Evolutionary conservation across 768 basidiomycete species (phyloP).

Genomic region (Gloeopeniophorella convolvens): DNA sequence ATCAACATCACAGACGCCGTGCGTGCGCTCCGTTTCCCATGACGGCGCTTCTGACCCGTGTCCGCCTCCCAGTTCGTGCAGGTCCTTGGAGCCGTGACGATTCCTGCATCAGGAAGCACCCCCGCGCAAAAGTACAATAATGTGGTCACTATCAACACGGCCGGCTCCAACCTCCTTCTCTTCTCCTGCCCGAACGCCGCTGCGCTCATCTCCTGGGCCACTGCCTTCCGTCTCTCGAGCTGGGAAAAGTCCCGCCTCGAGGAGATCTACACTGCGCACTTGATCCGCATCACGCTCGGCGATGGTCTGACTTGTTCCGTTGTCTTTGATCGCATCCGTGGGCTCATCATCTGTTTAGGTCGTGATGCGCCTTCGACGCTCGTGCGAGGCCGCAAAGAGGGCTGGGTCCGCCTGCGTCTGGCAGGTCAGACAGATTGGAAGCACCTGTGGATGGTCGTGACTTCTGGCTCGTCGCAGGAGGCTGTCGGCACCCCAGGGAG

Average conservation of each 20-base stretch:
- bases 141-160: slow-evolving; percentile 89
- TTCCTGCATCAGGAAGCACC: slow-evolving; percentile 43
- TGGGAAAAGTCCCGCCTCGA: slow-evolving; percentile 96
- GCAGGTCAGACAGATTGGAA: slow-evolving; percentile 99
- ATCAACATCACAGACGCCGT: slow-evolving; percentile 87
- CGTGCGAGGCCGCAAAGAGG: slow-evolving; percentile 72
- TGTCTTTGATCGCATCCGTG: neutral
- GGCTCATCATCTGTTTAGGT: slow-evolving; percentile 25
- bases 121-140: slow-evolving; percentile 60
- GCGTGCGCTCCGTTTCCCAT: slow-evolving; percentile 38
- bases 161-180: slow-evolving; percentile 82
- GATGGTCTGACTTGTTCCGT: slow-evolving; percentile 33
- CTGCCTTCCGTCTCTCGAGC: slow-evolving; percentile 79
- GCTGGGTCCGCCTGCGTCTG: slow-evolving; percentile 83
- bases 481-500: slow-evolving; percentile 23
- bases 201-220: slow-evolving; percentile 81
- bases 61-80: slow-evolving; percentile 55
- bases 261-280: slow-evolving; percentile 95
- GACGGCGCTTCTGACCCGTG: slow-evolving; percentile 14
- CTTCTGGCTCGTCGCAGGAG: slow-evolving; percentile 34
- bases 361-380: slow-evolving; percentile 56
- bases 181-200: slow-evolving; percentile 77
- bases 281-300: slow-evolving; percentile 71
- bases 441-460: slow-evolving; percentile 76
- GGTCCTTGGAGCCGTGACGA: slow-evolving; percentile 68